A percentile compares a stretch with the other conserved stretches of the same genome.
These are phyloP conservation scores for Fusarium marasasianum DNA, from an alignment of 2,329 filamentous ascomycete species.

Conservation along the genomic window DNA sequence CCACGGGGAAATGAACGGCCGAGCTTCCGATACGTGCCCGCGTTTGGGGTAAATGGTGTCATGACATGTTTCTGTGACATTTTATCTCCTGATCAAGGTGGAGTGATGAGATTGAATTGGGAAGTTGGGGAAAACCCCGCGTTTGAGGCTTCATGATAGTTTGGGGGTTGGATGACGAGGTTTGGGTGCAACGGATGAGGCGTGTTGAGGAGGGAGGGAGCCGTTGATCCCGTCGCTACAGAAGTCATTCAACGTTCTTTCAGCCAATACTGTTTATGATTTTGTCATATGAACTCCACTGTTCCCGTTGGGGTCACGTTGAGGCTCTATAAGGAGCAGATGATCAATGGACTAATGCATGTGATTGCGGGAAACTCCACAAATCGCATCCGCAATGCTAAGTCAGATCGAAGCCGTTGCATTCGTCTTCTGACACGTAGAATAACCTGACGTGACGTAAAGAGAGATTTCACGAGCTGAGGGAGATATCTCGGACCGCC, in stretches of 20 bases:
- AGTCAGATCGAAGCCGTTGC: background rate
- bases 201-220: too few relatives aligned
- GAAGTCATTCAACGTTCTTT: too few relatives aligned
- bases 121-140: background rate
- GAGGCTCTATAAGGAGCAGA: background rate
- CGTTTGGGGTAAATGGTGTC: constrained; percentile 3
- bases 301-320: background rate
- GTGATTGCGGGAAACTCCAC: background rate
- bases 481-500: background rate
- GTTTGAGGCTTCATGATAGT: background rate
- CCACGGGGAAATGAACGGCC: constrained; percentile 15
- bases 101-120: background rate
- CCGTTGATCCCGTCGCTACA: background rate
- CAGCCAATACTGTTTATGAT: rapidly evolving
- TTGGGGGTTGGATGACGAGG: background rate
- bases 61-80: background rate
- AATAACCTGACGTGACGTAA: background rate
- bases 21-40: constrained; percentile 29
- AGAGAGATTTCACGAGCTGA: background rate
- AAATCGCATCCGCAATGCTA: background rate
- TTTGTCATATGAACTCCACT: background rate
- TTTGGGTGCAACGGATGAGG: rapidly evolving
- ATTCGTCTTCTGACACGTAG: rapidly evolving
- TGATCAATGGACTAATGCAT: background rate
- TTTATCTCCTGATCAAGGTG: constrained; percentile 4